A percentile compares a stretch with the other conserved stretches of the same genome.
phyloP scores from a whole-genome alignment of 768 basidiomycete genomes.

The Hirschioporus abietinus region DNA sequence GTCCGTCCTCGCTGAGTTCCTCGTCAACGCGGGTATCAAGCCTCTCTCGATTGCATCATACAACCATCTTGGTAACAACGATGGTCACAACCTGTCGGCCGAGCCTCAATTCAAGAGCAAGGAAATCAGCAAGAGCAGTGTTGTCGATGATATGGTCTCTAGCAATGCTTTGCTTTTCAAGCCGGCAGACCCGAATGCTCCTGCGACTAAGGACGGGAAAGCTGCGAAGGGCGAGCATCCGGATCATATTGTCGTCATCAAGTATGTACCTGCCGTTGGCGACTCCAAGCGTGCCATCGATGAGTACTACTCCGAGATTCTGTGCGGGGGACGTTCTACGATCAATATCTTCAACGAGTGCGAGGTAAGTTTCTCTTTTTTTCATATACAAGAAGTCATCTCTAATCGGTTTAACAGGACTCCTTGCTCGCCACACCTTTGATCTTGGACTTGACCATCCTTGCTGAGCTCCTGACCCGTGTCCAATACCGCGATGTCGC shows the following conservation, averaged over 20 bases:
- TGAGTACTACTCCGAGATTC: slow-evolving; percentile 97
- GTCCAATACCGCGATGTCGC: slow-evolving; percentile 73
- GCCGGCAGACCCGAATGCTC: slow-evolving; percentile 50
- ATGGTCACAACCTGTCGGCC: slow-evolving; percentile 86
- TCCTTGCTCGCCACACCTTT: slow-evolving; percentile 94
- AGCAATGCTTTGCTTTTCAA: slow-evolving; percentile 89
- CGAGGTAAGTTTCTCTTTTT: slow-evolving; percentile 45
- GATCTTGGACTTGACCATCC: slow-evolving; percentile 89
- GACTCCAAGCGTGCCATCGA: slow-evolving; percentile 99
- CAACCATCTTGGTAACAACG: slow-evolving; percentile 99
- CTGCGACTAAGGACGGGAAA: slow-evolving; percentile 40
- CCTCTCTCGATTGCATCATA: slow-evolving; percentile 95
- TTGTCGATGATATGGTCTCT: slow-evolving; percentile 97
- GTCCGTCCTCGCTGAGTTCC: slow-evolving; percentile 94
- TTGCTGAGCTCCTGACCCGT: slow-evolving; percentile 91
- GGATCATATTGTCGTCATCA: slow-evolving; percentile 95
- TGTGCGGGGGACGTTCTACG: slow-evolving; percentile 90
- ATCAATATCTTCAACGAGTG: slow-evolving; percentile 99
- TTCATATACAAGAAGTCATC: slow-evolving; percentile 5
- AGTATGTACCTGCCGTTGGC: slow-evolving; percentile 93
- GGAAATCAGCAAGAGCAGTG: slow-evolving; percentile 96
- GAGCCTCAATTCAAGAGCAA: slow-evolving; percentile 96
- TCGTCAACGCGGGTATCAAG: slow-evolving; percentile 98
- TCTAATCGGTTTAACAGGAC: slow-evolving; percentile 44
- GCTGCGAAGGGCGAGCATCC: slow-evolving; percentile 90